These are phyloP conservation scores for Sclerotiophoma versabilis DNA, from an alignment of 2,329 filamentous ascomycete species.

Conservation along the genomic window DNA sequence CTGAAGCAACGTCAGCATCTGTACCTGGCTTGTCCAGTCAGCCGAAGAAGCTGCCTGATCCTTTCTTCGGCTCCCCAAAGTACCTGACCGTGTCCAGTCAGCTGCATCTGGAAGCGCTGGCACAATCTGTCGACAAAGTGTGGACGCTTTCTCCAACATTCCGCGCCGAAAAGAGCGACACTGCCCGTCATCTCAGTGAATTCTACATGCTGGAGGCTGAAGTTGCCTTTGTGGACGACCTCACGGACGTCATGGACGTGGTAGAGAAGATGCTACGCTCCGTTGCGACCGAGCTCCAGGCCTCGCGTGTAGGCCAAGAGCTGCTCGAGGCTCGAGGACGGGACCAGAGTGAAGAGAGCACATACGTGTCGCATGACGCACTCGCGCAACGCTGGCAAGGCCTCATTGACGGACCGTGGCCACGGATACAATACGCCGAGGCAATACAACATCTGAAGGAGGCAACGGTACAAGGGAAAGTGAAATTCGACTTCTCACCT, in stretches of 20 bases:
- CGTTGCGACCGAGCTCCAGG: slow-evolving; percentile 58
- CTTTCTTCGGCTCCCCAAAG: slow-evolving; percentile 86
- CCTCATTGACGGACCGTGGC: slow-evolving; percentile 76
- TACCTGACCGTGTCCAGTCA: slow-evolving; percentile 96
- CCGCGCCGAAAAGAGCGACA: slow-evolving; percentile 83
- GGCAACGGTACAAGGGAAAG: slow-evolving; percentile 58
- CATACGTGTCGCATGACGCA: slow-evolving; percentile 55
- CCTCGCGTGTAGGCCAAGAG: slow-evolving; percentile 62
- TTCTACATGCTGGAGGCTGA: slow-evolving; percentile 99
- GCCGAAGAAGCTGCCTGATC: slow-evolving; percentile 34
- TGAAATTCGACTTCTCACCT: slow-evolving; percentile 71
- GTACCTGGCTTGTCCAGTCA: slow-evolving; percentile 38
- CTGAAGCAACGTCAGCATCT: neutral
- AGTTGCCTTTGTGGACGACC: slow-evolving; percentile 75
- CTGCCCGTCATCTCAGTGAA: slow-evolving; percentile 90
- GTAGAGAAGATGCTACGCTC: slow-evolving; percentile 78
- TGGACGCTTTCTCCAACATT: slow-evolving; percentile 96
- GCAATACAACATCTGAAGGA: slow-evolving; percentile 74
- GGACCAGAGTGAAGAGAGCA: slow-evolving; percentile 33
- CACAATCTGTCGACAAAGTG: slow-evolving; percentile 86
- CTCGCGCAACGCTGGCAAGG: slow-evolving; percentile 76
- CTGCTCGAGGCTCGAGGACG: slow-evolving; percentile 58
- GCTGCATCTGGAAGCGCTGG: slow-evolving; percentile 89
- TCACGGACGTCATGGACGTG: slow-evolving; percentile 77
- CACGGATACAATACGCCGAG: slow-evolving; percentile 80